A percentile compares a stretch with the other conserved stretches of the same genome.
Evolutionary conservation across 495 filamentous ascomycete genomes (phyloP).

Genomic region (Durotheca rogersii): DNA sequence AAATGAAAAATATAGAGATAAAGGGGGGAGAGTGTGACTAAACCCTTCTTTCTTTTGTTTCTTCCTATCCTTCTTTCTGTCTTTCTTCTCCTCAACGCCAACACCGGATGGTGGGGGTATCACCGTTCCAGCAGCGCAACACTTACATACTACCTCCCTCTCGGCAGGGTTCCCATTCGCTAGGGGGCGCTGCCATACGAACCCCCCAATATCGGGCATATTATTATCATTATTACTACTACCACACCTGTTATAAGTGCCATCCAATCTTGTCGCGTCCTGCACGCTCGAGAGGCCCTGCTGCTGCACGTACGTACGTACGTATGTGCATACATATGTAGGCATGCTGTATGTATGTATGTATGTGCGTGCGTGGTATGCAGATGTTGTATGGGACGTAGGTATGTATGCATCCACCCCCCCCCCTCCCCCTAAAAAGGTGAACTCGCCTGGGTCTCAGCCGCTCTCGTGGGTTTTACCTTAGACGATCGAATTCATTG

Average conservation of each 20-base stretch:
- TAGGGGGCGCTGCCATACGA: constrained; percentile 11
- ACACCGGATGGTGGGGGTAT: constrained; percentile 13
- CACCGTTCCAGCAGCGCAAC: background rate
- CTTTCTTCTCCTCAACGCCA: constrained; percentile 7
- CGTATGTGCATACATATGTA: too few relatives aligned
- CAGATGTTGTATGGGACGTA: too few relatives aligned
- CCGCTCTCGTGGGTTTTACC: background rate
- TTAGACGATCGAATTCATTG: background rate
- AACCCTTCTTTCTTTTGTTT: too few relatives aligned
- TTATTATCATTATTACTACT: constrained; percentile 18
- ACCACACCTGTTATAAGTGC: constrained; percentile 1
- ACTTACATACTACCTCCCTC: constrained; percentile 1
- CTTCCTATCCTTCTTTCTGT: too few relatives aligned
- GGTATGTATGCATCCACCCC: too few relatives aligned
- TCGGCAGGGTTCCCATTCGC: constrained; percentile 28
- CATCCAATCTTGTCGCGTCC: background rate
- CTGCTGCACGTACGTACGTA: background rate
- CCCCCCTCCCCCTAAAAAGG: too few relatives aligned
- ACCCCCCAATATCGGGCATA: constrained; percentile 8
- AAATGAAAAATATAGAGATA: background rate
- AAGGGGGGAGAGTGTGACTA: too few relatives aligned
- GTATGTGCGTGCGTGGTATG: too few relatives aligned
- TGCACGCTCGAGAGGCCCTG: background rate
- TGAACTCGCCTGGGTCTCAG: background rate
- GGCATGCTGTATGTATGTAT: too few relatives aligned